These are phyloP conservation scores for Piromyces sp. DNA, from an alignment of 192 early-diverging fungal species.

Conservation along the genomic window DNA sequence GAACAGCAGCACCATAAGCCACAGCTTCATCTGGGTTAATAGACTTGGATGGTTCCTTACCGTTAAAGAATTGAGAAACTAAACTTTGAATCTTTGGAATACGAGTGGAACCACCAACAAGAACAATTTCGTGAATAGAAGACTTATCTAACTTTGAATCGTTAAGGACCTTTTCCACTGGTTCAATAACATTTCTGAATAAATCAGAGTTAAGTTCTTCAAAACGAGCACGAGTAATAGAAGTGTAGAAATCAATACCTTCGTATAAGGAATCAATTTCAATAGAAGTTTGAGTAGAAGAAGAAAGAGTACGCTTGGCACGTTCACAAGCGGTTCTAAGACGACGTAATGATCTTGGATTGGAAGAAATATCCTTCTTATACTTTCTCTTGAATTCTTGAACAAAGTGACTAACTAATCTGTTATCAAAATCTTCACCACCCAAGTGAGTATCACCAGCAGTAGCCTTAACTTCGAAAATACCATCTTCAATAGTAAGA, in stretches of 20 bases:
- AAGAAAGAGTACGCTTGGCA: slow-evolving; percentile 60
- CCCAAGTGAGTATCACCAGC: slow-evolving; percentile 44
- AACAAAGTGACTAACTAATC: slow-evolving; percentile 26
- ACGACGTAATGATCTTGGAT: slow-evolving; percentile 54
- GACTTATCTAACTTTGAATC: slow-evolving; percentile 61
- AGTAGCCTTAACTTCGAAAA: slow-evolving; percentile 44
- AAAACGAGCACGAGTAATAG: slow-evolving; percentile 63
- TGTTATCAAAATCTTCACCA: slow-evolving; percentile 66
- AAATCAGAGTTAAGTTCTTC: slow-evolving; percentile 50
- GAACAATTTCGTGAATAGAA: slow-evolving; percentile 59
- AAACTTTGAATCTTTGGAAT: no score
- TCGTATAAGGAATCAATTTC: slow-evolving; percentile 61
- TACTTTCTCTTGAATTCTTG: slow-evolving; percentile 50
- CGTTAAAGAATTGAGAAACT: no score
- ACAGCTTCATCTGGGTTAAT: slow-evolving; percentile 96
- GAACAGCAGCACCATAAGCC: slow-evolving; percentile 81
- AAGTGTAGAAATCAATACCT: slow-evolving; percentile 52
- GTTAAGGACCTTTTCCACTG: slow-evolving; percentile 49
- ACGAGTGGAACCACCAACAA: slow-evolving; percentile 23
- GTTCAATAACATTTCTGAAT: slow-evolving; percentile 52
- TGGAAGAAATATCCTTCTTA: slow-evolving; percentile 50
- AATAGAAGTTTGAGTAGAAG: slow-evolving; percentile 46
- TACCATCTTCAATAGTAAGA: slow-evolving; percentile 51
- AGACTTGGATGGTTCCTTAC: slow-evolving; percentile 21
- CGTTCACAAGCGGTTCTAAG: slow-evolving; percentile 57